These are phyloP conservation scores for Echinosophora koreensis DNA, from an alignment of 306 rosid genomes.

Conservation along the genomic window DNA sequence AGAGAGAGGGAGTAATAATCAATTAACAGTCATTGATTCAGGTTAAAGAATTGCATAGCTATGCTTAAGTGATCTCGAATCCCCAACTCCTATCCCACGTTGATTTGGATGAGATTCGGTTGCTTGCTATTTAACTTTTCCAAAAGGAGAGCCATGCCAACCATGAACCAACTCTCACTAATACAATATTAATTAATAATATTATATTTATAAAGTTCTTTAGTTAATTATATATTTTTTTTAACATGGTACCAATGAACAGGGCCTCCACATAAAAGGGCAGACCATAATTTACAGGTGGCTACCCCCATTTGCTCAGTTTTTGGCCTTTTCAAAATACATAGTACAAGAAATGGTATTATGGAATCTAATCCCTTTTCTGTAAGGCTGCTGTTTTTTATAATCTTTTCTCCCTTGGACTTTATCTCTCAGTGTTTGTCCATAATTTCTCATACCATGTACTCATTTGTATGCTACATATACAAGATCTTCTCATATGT, in stretches of 20 bases:
- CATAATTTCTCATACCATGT: constrained; percentile 51
- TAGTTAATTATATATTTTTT: constrained; percentile 5
- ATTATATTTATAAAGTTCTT: constrained; percentile 31
- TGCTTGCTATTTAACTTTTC: constrained; percentile 66
- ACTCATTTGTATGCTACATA: constrained; percentile 32
- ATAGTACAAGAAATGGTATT: constrained; percentile 28
- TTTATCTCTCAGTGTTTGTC: constrained; percentile 43
- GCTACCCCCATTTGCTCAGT: constrained; percentile 45
- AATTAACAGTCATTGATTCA: constrained; percentile 48
- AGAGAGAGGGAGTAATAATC: constrained; percentile 33
- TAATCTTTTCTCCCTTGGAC: constrained; percentile 57
- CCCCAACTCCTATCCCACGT: constrained; percentile 66
- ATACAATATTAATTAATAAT: constrained; percentile 20
- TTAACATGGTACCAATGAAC: constrained; percentile 47
- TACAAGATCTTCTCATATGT: constrained; percentile 36
- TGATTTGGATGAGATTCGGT: constrained; percentile 77
- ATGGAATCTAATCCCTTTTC: constrained; percentile 66
- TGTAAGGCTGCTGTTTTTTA: constrained; percentile 52
- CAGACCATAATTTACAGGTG: constrained; percentile 49
- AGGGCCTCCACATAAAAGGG: constrained; percentile 35
- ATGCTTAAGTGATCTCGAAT: constrained; percentile 66
- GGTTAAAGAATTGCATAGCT: constrained; percentile 56
- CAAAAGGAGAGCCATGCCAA: constrained; percentile 77
- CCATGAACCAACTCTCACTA: constrained; percentile 64
- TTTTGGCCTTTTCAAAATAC: constrained; percentile 45